These are phyloP conservation scores for Vanrija sp. DNA, from an alignment of 1,284 basidiomycete species.

Conservation along the genomic window DNA sequence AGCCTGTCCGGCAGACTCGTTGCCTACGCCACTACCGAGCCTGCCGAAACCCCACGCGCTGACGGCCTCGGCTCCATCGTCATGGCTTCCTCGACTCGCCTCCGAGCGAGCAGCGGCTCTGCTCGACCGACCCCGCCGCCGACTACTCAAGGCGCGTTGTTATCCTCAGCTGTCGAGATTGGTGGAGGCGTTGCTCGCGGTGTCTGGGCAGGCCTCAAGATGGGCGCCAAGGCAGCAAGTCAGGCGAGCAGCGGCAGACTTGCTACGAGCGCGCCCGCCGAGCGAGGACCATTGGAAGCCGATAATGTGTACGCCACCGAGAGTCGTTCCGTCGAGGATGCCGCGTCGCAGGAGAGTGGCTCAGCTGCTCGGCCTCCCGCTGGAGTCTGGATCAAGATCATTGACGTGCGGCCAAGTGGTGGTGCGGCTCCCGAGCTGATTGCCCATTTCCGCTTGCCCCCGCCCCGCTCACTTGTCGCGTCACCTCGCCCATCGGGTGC, in stretches of 20 bases:
- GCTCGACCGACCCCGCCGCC: neutral
- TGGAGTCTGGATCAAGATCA: constrained; percentile 40
- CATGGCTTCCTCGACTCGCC: constrained; percentile 4
- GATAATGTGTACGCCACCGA: constrained; percentile 10
- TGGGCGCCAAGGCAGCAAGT: constrained; percentile 37
- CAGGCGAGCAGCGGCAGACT: constrained; percentile 24
- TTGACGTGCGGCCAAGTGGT: constrained; percentile 29
- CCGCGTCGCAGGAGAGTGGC: neutral
- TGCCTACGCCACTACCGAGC: constrained; percentile 27
- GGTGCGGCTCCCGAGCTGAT: constrained; percentile 18
- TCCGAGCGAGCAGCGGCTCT: constrained; percentile 1
- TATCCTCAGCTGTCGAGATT: constrained; percentile 39
- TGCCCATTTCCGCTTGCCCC: constrained; percentile 41
- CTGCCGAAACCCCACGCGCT: constrained; percentile 24
- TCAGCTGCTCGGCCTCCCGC: neutral
- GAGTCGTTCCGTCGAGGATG: constrained; percentile 14
- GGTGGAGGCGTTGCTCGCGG: constrained; percentile 43
- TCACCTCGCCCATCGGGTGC: neutral
- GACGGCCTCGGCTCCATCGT: constrained; percentile 37
- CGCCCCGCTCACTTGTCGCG: constrained; percentile 10
- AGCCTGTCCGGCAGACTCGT: constrained; percentile 35
- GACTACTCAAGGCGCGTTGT: constrained; percentile 24
- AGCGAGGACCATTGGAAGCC: constrained; percentile 20
- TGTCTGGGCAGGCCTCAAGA: constrained; percentile 45
- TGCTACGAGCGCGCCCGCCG: constrained; percentile 36